Percentiles rank a stretch among this genome's conserved stretches.
Conservation (phyloP, 371 early-diverging fungal genomes). For the Mortierella sp. region DNA sequence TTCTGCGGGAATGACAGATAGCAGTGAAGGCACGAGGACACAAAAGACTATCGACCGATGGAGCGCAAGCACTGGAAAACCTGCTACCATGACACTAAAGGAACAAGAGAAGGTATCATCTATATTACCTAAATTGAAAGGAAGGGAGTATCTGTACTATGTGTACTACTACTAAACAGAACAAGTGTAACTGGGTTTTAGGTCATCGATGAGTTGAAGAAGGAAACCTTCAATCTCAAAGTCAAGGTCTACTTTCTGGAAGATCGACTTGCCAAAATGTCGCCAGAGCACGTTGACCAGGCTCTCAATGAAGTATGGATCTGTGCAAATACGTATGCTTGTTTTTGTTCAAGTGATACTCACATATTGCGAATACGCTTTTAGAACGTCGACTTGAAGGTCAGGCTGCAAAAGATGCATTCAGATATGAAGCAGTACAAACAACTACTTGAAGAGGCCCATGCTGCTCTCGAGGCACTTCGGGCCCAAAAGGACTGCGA, state of each 20-base stretch:
- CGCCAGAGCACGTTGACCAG: slow-evolving; percentile 69
- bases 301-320: slow-evolving; percentile 69
- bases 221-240: slow-evolving; percentile 79
- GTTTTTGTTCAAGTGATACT: slow-evolving; percentile 3
- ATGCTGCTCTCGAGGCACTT: slow-evolving; percentile 60
- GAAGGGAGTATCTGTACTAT: background rate
- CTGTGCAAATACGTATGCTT: background rate
- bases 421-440: slow-evolving; percentile 65
- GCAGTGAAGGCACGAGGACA: slow-evolving; percentile 11
- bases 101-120: slow-evolving; percentile 76
- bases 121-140: no score
- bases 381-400: slow-evolving; percentile 70
- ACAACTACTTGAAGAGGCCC: slow-evolving; percentile 59
- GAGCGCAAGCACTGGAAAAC: slow-evolving; percentile 33
- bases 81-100: slow-evolving; percentile 65
- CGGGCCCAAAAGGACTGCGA: slow-evolving; percentile 60
- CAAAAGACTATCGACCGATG: slow-evolving; percentile 30
- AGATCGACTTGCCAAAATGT: slow-evolving; percentile 64
- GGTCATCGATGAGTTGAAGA: slow-evolving; percentile 75
- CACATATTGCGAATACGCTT: background rate
- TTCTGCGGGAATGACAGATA: slow-evolving; percentile 12
- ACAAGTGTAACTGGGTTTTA: no score
- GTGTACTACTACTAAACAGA: background rate
- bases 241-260: slow-evolving; percentile 75
- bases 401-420: slow-evolving; percentile 60